A percentile compares a stretch with the other conserved stretches of the same genome.
Evolutionary conservation across 805 yeast genomes (phyloP).

Genomic region (Yarrowia osloensis): DNA sequence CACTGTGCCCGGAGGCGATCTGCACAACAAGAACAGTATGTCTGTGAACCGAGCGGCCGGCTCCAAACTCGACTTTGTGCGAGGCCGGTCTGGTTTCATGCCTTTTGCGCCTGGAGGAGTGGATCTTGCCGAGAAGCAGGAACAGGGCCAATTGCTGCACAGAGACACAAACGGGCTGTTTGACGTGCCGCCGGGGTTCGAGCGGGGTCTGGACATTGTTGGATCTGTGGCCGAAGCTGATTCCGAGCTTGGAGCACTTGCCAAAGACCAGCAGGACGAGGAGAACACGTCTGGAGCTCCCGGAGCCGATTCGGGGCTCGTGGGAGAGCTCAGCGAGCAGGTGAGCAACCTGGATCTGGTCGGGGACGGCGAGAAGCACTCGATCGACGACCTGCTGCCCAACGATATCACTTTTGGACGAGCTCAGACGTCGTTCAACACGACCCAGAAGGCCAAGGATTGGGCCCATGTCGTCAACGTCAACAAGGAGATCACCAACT

Average conservation of each 20-base stretch:
- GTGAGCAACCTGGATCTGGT: background rate
- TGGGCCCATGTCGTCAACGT: conserved; percentile 98
- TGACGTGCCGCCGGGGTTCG: conserved; percentile 79
- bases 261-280: conserved; percentile 41
- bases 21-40: conserved; percentile 64
- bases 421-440: conserved; percentile 34
- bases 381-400: conserved; percentile 53
- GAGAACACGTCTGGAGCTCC: background rate
- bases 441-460: conserved; percentile 46
- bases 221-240: conserved; percentile 33
- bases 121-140: conserved; percentile 39
- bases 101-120: conserved; percentile 95
- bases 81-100: conserved; percentile 70
- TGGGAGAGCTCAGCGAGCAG: background rate
- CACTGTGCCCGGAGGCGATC: conserved; percentile 40
- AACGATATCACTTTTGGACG: conserved; percentile 53
- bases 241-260: conserved; percentile 34
- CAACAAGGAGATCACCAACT: conserved; percentile 78
- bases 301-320: background rate
- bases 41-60: conserved; percentile 70
- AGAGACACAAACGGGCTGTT: conserved; percentile 74
- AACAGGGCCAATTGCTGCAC: conserved; percentile 49
- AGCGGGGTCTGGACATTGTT: conserved; percentile 60
- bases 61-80: conserved; percentile 59
- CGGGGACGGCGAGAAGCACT: conserved; percentile 30